Evolutionary conservation across 192 early-diverging fungal species (phyloP), one percentile per base, ranked within the genome.

Genomic region (Coemansia sp.): DNA sequence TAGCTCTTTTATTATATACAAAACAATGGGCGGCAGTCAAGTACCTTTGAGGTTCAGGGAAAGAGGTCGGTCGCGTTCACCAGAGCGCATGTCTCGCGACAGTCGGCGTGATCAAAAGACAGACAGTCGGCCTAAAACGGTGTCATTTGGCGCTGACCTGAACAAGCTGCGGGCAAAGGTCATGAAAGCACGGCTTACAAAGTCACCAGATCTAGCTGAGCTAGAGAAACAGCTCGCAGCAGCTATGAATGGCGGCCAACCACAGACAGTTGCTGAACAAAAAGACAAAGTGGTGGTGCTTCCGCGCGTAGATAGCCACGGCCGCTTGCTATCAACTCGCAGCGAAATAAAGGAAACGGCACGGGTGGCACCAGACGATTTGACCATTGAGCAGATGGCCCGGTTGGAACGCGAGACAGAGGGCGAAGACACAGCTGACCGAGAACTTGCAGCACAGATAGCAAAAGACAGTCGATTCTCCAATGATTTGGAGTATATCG

Each of bases 401-500:
- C 57, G 67, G 4, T 58, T 61, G 2, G 68, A 75, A 54, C 54
- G 70, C 25, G 67, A 64, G n/a, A 63, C 65, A 3, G 60, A 55
- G 5, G 67, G 76, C 8, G 69, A 72, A 43, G 60, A 72, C 23
- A 55, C 63, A 0, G 39, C 48, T 12, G 73, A 58, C 56, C 63
- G 62, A 37, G 65, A 25, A 12, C 41, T 73, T 48, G 60, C 67
- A n/a, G 52, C 56, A 29, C 66, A 62, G 51, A 65, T 86, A 73
- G 82, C 84, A 8, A 53, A 56, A 27, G 73, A 80, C 58, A n/a
- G 68, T 17, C 63, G 55, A 54, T 75, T 80, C 27, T 43, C 65
- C 45, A 69, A 94, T 63, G 87, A 93, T 58, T 75, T 92, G 29
- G 97, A 99, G 47, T 95, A 96, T 52, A 86, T 96, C 84, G 95